phyloP scores from a whole-genome alignment of 2,329 filamentous ascomycete species.

The Hypomyces perniciosus region DNA sequence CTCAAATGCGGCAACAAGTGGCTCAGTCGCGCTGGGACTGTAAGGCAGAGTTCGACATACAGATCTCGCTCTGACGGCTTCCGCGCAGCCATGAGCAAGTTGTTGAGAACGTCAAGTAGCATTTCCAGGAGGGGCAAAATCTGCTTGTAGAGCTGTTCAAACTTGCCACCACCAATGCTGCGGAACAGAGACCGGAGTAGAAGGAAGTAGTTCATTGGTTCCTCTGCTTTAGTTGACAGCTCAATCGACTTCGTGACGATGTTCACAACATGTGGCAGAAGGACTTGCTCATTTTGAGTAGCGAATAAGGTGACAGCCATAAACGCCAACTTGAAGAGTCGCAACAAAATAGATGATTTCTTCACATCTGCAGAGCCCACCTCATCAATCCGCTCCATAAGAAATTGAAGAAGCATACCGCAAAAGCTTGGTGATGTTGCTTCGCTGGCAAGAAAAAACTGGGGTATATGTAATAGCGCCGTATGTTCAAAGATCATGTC shows the following conservation, averaged over 20 bases:
- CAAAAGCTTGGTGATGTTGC: conserved; percentile 96
- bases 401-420: conserved; percentile 93
- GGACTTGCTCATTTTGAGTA: conserved; percentile 87
- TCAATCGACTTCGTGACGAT: conserved; percentile 98
- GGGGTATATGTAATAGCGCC: conserved; percentile 86
- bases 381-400: conserved; percentile 95
- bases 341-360: conserved; percentile 84
- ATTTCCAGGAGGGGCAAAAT: conserved; percentile 94
- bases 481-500: conserved; percentile 98
- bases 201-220: conserved; percentile 98
- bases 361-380: conserved; percentile 88
- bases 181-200: conserved; percentile 87
- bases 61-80: conserved; percentile 89
- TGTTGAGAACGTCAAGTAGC: conserved; percentile 95
- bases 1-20: conserved; percentile 92
- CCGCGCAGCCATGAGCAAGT: conserved; percentile 79
- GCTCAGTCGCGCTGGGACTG: conserved; percentile 87
- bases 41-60: conserved; percentile 94
- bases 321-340: conserved; percentile 96
- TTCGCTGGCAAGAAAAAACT: conserved; percentile 98
- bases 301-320: conserved; percentile 99
- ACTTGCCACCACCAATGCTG: conserved; percentile 94
- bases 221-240: conserved; percentile 87
- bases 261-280: conserved; percentile 92
- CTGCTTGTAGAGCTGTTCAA: conserved; percentile 97